Evolutionary conservation across 306 rosid genomes (phyloP).

Genomic region (Rubus parviflorus): DNA sequence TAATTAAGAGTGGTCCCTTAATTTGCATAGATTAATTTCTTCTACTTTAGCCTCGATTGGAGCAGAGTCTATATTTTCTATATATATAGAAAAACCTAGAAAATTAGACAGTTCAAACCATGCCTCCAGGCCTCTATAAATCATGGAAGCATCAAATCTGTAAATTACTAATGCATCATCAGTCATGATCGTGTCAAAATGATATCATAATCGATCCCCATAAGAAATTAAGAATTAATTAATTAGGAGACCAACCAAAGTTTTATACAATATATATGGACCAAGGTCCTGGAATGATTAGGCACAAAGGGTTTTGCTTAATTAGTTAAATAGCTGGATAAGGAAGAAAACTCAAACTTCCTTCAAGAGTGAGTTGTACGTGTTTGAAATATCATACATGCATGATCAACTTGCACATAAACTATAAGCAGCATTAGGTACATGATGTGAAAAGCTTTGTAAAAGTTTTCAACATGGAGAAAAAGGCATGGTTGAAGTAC

Average conservation of each 20-base stretch:
- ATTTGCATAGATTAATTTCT: too few species aligned
- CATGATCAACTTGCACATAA: neutral
- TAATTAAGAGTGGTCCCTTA: too few species aligned
- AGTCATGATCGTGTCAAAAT: conserved; percentile 4
- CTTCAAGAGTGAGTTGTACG: neutral
- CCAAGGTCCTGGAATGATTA: neutral
- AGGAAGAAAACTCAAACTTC: neutral
- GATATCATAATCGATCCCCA: neutral
- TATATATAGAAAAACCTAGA: too few species aligned
- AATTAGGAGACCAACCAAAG: neutral
- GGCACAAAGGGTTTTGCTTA: neutral
- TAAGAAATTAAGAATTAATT: neutral
- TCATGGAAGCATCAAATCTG: neutral
- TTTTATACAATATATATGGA: neutral
- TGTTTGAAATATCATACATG: neutral
- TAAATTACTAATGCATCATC: neutral
- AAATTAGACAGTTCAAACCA: neutral
- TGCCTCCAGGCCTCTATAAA: neutral
- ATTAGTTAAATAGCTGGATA: neutral
- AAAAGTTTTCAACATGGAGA: neutral
- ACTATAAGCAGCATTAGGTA: neutral
- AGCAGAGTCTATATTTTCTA: too few species aligned
- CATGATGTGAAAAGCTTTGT: neutral
- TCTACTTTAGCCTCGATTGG: too few species aligned
- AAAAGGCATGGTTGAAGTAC: neutral